Evolutionary conservation across 306 rosid species (phyloP).

Genomic region (Cicer cuneatum): DNA sequence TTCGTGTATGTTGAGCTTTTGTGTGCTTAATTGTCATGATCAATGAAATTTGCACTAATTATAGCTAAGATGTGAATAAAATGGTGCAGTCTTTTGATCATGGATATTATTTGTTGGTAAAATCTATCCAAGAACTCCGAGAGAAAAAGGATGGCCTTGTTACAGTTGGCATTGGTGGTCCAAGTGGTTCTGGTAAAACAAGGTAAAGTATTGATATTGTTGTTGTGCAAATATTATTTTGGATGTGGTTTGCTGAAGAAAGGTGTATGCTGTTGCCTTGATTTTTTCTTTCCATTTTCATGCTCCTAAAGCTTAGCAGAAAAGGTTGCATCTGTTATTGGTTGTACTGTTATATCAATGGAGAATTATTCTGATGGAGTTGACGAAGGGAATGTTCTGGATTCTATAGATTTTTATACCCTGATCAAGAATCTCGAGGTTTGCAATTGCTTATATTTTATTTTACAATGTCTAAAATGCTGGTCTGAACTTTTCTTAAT

Average conservation of each 20-base stretch:
- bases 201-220: slow-evolving; percentile 75
- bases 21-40: slow-evolving; percentile 33
- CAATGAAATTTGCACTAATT: slow-evolving; percentile 25
- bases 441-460: slow-evolving; percentile 52
- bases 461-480: slow-evolving; percentile 33
- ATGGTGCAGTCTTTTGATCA: slow-evolving; percentile 95
- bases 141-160: slow-evolving; percentile 89
- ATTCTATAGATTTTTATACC: slow-evolving; percentile 75
- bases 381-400: slow-evolving; percentile 86
- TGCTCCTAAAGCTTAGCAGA: slow-evolving; percentile 93
- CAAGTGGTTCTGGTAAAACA: slow-evolving; percentile 97
- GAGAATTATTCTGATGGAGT: slow-evolving; percentile 88
- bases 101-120: slow-evolving; percentile 90
- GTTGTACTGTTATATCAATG: slow-evolving; percentile 92
- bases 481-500: slow-evolving; percentile 24
- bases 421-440: slow-evolving; percentile 95
- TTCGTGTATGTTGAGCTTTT: slow-evolving; percentile 21
- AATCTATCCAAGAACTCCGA: slow-evolving; percentile 97
- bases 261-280: slow-evolving; percentile 41
- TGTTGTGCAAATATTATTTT: slow-evolving; percentile 33
- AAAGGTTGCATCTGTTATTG: slow-evolving; percentile 97
- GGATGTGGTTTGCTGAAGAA: slow-evolving; percentile 23
- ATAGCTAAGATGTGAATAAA: slow-evolving; percentile 43
- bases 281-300: slow-evolving; percentile 41
- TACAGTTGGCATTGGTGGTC: slow-evolving; percentile 96